These are phyloP conservation scores for Pythium pyrilobum DNA, from an alignment of 352 stramenopile genomes.

Conservation along the genomic window DNA sequence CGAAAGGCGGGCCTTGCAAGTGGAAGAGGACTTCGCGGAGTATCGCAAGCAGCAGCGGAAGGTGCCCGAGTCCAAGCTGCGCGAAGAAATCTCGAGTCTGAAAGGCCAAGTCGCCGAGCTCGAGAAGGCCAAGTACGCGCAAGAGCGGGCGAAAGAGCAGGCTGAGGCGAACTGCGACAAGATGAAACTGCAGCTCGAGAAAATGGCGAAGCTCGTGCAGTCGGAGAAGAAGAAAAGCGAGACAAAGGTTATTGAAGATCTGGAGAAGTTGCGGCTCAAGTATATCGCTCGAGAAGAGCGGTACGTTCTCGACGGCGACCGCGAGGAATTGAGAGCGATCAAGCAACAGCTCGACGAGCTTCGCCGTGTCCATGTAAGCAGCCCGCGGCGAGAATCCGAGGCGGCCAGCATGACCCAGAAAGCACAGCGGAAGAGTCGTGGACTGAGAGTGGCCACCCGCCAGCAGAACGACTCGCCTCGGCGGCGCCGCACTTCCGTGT, in stretches of 20 bases:
- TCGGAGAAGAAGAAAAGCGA: constrained; percentile 73
- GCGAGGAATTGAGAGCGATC: constrained; percentile 73
- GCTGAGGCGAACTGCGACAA: constrained; percentile 30
- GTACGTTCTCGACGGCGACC: constrained; percentile 72
- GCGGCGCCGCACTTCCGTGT: neutral
- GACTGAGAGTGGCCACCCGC: neutral
- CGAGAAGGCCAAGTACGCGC: constrained; percentile 50
- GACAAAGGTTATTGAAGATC: constrained; percentile 44
- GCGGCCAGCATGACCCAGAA: neutral
- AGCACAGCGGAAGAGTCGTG: neutral
- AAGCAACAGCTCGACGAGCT: constrained; percentile 79
- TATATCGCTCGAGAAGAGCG: constrained; percentile 77
- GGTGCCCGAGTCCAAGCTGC: constrained; percentile 56
- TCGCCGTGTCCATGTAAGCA: constrained; percentile 36
- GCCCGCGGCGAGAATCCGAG: neutral
- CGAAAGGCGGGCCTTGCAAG: constrained; percentile 40
- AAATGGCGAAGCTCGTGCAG: constrained; percentile 42
- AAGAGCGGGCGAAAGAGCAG: constrained; percentile 31
- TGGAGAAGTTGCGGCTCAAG: constrained; percentile 78
- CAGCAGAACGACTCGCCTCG: neutral
- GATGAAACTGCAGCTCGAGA: constrained; percentile 55
- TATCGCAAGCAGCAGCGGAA: constrained; percentile 72
- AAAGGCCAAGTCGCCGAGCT: constrained; percentile 49
- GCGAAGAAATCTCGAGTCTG: constrained; percentile 63
- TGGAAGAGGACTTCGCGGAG: constrained; percentile 66